phyloP scores from a whole-genome alignment of 495 filamentous ascomycete species.

The Rhizodiscina lignyota region DNA sequence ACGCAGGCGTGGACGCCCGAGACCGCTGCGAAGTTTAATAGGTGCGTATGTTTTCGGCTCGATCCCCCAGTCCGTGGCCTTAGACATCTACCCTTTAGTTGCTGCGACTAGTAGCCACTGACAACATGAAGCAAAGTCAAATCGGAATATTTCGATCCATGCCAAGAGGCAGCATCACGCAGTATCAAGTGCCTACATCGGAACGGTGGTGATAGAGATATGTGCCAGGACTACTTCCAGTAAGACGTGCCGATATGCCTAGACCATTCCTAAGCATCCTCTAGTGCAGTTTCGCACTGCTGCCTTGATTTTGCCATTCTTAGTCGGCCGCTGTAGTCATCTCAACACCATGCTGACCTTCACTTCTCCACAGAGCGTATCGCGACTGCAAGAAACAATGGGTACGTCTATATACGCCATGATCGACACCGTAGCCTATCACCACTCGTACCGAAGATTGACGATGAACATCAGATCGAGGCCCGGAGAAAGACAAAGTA shows the following conservation, averaged over 20 bases:
- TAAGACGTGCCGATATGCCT: constrained; percentile 27
- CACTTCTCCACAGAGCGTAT: constrained; percentile 48
- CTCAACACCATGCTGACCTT: not conserved
- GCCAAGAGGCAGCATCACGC: constrained; percentile 77
- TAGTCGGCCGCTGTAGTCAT: not conserved
- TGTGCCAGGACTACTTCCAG: constrained; percentile 93
- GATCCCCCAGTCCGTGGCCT: no score
- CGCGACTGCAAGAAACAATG: constrained; percentile 88
- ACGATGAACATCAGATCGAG: no score
- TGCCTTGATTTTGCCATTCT: constrained; percentile 1
- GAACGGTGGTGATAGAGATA: constrained; percentile 66
- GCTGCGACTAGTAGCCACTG: no score
- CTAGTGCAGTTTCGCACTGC: not conserved
- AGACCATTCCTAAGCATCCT: not conserved
- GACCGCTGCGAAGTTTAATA: not conserved
- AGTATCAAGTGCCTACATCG: constrained; percentile 77
- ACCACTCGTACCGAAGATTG: no score
- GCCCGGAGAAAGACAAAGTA: no score
- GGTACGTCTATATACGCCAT: no score
- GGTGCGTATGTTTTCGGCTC: no score
- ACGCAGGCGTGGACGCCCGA: not conserved
- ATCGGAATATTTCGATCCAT: constrained; percentile 89
- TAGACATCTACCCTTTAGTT: no score
- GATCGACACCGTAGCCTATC: no score
- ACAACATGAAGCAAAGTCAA: no score